Percentiles rank a stretch among this genome's conserved stretches.
Evolutionary conservation across 306 rosid genomes (phyloP).

Genomic region (Sechiopsis laciniata): DNA sequence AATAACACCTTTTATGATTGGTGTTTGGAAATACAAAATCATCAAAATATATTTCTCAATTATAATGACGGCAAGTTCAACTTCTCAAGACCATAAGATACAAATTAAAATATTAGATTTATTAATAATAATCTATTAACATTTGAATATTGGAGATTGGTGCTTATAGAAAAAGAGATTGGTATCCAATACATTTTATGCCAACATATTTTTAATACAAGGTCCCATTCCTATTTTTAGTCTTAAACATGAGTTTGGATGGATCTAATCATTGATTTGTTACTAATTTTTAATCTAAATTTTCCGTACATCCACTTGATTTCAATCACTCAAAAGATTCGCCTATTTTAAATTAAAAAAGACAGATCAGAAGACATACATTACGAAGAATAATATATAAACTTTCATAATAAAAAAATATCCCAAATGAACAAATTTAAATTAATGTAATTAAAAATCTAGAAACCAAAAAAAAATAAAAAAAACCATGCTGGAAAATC

Average conservation of each 20-base stretch:
- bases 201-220: background rate
- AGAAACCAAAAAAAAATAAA: background rate
- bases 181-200: too few species aligned
- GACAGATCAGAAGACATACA: background rate
- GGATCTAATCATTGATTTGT: constrained; percentile 8
- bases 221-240: background rate
- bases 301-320: background rate
- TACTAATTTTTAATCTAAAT: background rate
- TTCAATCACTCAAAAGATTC: background rate
- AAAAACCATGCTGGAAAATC: constrained; percentile 19
- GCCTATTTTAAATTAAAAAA: background rate
- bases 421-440: background rate
- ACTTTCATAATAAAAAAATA: too few species aligned
- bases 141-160: background rate
- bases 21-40: background rate
- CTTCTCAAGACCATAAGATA: background rate
- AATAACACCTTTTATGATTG: background rate
- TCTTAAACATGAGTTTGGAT: background rate
- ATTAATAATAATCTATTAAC: background rate
- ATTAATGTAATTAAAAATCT: background rate
- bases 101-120: background rate
- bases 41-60: background rate
- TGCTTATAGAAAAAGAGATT: background rate
- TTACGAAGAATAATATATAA: background rate
- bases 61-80: background rate